Evolutionary conservation across 1,139 yeast genomes (phyloP), one percentile per base, ranked within the genome.

Genomic region (Debaryomyces udenii): DNA sequence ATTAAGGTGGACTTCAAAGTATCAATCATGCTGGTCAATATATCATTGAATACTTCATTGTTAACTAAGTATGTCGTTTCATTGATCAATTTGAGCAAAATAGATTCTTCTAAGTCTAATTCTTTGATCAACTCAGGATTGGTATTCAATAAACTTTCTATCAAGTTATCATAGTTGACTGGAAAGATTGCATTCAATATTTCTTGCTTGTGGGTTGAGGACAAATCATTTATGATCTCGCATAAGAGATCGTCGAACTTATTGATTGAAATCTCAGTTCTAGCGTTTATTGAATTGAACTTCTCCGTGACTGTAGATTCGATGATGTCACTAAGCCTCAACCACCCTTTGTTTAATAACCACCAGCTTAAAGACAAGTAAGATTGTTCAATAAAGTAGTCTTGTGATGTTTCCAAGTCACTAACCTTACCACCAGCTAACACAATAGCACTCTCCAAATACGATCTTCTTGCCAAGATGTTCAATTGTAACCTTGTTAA

Each of bases 301-400:
- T 81, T 83, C 27, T 70, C 70, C 28, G 68, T 68, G 3, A 91
- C 94, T 4, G 79, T 70, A 1, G 63, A 61, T 54, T 80, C 80
- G 26, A 89, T 78, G 27, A 75, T 62, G 36, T 74, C 68, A 37
- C 80, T 74, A 39, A 86, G 66, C 37, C 72, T 70, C 28, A 70
- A 58, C 93, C 94, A 89, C 1, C 98, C 98, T 50, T 82, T 79
- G 61, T 93, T 90, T 43, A 93, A 71, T 38, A 93, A 66, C 96
- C 97, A 93, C 97, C 98, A 93, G 51, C 91, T 83, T 48, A 89
- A 78, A 2, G 96, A 86, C 44, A 93, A 72, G 59, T 87, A 93
- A 42, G 90, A 85, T 55, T 93, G 91, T 59, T 89, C 96, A 38
- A 84, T 78, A 29, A 75, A 64, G 51, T 76, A 78, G 40, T 74